These are phyloP conservation scores for Penicillium sp. DNA, from an alignment of 2,329 filamentous ascomycete genomes.

Conservation along the genomic window DNA sequence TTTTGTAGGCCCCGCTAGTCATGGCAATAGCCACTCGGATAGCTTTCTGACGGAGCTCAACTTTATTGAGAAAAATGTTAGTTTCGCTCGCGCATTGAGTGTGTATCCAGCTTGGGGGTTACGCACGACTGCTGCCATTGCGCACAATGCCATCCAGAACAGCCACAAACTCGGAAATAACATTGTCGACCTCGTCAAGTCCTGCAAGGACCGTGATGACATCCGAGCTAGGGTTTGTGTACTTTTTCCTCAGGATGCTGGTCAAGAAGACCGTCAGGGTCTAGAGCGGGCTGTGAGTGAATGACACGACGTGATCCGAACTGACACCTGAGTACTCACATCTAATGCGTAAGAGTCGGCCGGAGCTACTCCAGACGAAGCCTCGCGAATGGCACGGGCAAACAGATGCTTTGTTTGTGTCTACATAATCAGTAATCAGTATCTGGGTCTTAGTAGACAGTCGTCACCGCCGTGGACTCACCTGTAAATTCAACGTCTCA, in stretches of 20 bases:
- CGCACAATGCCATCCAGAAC: constrained; percentile 82
- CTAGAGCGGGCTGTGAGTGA: constrained; percentile 58
- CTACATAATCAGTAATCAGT: constrained; percentile 35
- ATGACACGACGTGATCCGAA: constrained; percentile 11
- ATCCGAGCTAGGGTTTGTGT: constrained; percentile 92
- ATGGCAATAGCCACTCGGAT: constrained; percentile 80
- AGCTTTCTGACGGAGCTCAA: constrained; percentile 75
- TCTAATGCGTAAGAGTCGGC: constrained; percentile 81
- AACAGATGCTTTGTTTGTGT: constrained; percentile 78
- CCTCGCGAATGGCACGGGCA: constrained; percentile 67
- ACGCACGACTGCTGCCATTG: constrained; percentile 70
- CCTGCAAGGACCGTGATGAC: constrained; percentile 89
- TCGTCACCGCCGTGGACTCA: constrained; percentile 35
- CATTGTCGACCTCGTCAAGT: constrained; percentile 80
- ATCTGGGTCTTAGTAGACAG: background rate
- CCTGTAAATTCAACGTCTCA: constrained; percentile 75
- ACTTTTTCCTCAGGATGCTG: constrained; percentile 81
- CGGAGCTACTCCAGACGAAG: constrained; percentile 64
- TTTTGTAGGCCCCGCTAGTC: constrained; percentile 92
- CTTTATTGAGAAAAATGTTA: constrained; percentile 47
- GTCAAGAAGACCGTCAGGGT: constrained; percentile 88
- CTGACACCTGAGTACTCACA: constrained; percentile 55
- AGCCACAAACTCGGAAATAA: constrained; percentile 87
- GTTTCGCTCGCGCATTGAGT: background rate
- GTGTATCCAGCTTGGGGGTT: background rate